Conservation (phyloP, 2,329 filamentous ascomycete genomes). For the Malbranchea zuffiana region DNA sequence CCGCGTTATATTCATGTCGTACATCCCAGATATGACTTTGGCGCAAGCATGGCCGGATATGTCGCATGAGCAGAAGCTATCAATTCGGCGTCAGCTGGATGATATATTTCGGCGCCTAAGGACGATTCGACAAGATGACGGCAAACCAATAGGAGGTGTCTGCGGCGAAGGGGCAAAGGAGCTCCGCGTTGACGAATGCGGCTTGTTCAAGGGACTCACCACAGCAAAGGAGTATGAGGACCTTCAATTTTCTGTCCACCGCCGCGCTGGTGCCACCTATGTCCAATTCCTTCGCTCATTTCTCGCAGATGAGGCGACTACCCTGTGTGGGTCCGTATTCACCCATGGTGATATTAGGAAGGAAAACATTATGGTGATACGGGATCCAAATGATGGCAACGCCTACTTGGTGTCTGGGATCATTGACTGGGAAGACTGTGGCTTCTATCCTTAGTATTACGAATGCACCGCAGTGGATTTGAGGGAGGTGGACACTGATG, state of each 20-base stretch:
- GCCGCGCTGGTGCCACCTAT: slow-evolving; percentile 18
- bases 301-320: slow-evolving; percentile 7
- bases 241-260: slow-evolving; percentile 18
- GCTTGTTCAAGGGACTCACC: slow-evolving; percentile 18
- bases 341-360: slow-evolving; percentile 21
- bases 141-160: slow-evolving; percentile 18
- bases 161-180: slow-evolving; percentile 22
- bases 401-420: slow-evolving; percentile 19
- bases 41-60: slow-evolving; percentile 19
- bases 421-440: slow-evolving; percentile 25
- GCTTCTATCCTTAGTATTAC: slow-evolving; percentile 24
- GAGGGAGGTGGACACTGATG: slow-evolving; percentile 18
- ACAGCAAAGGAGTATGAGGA: slow-evolving; percentile 16
- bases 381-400: slow-evolving; percentile 8
- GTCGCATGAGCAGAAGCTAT: slow-evolving; percentile 15
- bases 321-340: slow-evolving; percentile 17
- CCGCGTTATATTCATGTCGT: slow-evolving; percentile 23
- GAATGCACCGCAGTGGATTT: slow-evolving; percentile 19
- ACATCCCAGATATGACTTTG: slow-evolving; percentile 18
- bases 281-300: slow-evolving; percentile 16
- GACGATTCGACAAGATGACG: slow-evolving; percentile 14
- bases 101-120: slow-evolving; percentile 18
- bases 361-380: slow-evolving; percentile 21
- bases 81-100: slow-evolving; percentile 13
- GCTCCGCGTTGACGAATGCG: slow-evolving; percentile 15